Base-by-base conservation (phyloP, 2,329 filamentous ascomycete species). In the Pyrenophora teres region DNA sequence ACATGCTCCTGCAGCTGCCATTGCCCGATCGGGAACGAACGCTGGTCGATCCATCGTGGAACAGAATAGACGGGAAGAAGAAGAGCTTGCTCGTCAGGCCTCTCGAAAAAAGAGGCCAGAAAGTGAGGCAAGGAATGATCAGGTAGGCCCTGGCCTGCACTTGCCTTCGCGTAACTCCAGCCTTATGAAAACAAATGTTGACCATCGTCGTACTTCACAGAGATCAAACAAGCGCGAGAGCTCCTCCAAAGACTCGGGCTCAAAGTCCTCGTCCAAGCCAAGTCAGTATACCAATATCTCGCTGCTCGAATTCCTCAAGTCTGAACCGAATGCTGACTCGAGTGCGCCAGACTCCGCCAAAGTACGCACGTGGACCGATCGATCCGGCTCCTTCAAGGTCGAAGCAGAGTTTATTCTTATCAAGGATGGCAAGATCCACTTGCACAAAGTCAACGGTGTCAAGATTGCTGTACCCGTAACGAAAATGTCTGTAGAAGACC, bases 361-460 rank as follows among this genome's bases (percentile, higher is more conserved):
- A 76, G 85, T 95, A 27, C 87, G 94, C 59, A 92, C 87, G 2
- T 99, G 94, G 94, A 96, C 92, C 27, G 94, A 99, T 75, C 86
- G 94, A 62, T 91, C 91, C 31, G 94, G 93, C 65, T 93, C 92
- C 1, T 99, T 99, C 77, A 97, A 91, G 64, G 94, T 99, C 48
- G 94, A 97, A 62, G 94, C 94, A 13, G 91, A 99, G 71, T 99
- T 97, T 69, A 85, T 99, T 44, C 93, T 92, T 23, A 82, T 97
- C 45, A 91, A 91, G 72, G 94, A 97, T 70, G 91, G 92, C 58
- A 97, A 97, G 75, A 95, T 99, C 60, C 95, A 99, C 74, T 80
- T 99, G 18, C 94, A 99, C 79, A 99, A 99, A 78, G 83, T 91
- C 76, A 99, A 99, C 70, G 94, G 94, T 32, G 92, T 99, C 65